Percentiles rank a stretch among this genome's conserved stretches.
Conservation (phyloP, 2,329 filamentous ascomycete genomes). For the Diaporthe sp. region DNA sequence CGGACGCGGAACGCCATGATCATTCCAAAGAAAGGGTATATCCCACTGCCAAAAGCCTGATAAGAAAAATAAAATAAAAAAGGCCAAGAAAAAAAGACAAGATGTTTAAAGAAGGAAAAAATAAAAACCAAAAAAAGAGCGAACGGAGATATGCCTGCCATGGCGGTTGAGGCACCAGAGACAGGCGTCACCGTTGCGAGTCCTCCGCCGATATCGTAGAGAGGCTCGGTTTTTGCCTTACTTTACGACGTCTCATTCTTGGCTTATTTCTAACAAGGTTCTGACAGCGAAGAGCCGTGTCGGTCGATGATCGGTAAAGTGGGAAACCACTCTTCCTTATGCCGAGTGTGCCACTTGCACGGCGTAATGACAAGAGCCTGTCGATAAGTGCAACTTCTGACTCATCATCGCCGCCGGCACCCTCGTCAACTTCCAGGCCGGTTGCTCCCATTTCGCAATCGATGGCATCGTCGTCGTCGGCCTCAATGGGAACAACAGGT, state of each 20-base stretch:
- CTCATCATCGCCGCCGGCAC: slow-evolving; percentile 34
- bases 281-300: slow-evolving; percentile 50
- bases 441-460: slow-evolving; percentile 36
- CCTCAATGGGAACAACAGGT: slow-evolving; percentile 38
- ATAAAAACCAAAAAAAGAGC: background rate
- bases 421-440: slow-evolving; percentile 45
- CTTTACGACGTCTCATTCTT: slow-evolving; percentile 51
- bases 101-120: background rate
- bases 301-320: slow-evolving; percentile 48
- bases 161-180: background rate
- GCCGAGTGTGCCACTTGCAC: slow-evolving; percentile 43
- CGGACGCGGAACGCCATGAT: slow-evolving; percentile 30
- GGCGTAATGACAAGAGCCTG: slow-evolving; percentile 44
- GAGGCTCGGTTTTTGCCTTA: slow-evolving; percentile 40
- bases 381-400: slow-evolving; percentile 42
- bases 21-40: slow-evolving; percentile 34
- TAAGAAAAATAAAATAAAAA: background rate
- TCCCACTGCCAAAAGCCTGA: slow-evolving; percentile 5
- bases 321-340: slow-evolving; percentile 46
- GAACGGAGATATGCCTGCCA: background rate
- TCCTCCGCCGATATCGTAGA: slow-evolving; percentile 31
- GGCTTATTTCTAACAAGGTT: slow-evolving; percentile 52
- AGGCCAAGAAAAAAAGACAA: background rate
- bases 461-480: slow-evolving; percentile 34
- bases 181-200: background rate